phyloP scores from a whole-genome alignment of 495 filamentous ascomycete species.

The Xylaria intraflava region DNA sequence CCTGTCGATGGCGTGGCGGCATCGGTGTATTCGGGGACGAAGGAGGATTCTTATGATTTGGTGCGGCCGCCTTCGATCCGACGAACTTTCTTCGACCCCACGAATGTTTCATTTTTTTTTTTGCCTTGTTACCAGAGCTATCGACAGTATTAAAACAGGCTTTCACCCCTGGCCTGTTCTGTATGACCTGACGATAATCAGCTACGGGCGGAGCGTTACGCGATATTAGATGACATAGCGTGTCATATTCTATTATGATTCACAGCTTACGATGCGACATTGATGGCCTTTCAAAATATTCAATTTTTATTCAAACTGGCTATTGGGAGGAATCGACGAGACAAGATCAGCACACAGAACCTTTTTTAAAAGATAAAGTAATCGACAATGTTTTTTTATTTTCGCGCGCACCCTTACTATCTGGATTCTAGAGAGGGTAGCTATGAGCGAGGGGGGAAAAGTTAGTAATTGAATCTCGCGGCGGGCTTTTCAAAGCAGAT shows the following conservation, averaged over 20 bases:
- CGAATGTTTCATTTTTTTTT: neutral
- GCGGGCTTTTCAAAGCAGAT: no score
- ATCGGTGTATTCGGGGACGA: slow-evolving; percentile 26
- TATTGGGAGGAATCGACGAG: neutral
- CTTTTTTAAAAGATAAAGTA: neutral
- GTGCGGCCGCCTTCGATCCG: neutral
- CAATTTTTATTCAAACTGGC: neutral
- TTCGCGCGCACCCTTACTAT: no score
- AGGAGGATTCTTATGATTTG: slow-evolving; percentile 25
- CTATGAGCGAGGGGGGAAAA: no score
- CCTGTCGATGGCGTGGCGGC: slow-evolving; percentile 28
- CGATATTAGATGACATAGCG: slow-evolving; percentile 5
- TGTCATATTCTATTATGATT: slow-evolving; percentile 7
- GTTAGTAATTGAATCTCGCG: no score
- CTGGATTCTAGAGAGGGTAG: no score
- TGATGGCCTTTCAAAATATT: neutral
- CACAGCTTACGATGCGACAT: slow-evolving; percentile 3
- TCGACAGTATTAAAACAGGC: slow-evolving; percentile 10
- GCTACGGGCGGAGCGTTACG: neutral
- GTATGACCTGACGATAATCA: slow-evolving; percentile 12
- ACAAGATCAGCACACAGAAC: neutral
- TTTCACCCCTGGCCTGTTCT: neutral
- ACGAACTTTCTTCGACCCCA: neutral
- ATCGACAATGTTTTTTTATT: neutral
- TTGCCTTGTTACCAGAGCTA: neutral